Percentiles rank a stretch among this genome's conserved stretches.
phyloP scores from a whole-genome alignment of 2,329 filamentous ascomycete species.

The Penicillium sp. region DNA sequence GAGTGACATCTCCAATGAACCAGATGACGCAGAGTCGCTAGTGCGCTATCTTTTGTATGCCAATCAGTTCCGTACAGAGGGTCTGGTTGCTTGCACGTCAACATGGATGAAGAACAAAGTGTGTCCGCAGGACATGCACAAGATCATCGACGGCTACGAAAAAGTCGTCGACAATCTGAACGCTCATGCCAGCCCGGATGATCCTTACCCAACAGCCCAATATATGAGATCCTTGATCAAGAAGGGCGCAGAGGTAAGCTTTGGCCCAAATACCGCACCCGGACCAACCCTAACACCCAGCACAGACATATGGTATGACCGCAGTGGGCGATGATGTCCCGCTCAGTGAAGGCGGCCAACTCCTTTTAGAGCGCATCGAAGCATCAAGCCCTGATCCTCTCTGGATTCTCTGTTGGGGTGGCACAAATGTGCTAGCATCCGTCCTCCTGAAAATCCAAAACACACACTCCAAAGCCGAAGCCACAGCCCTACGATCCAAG shows the following conservation, averaged over 20 bases:
- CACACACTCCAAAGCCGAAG: constrained; percentile 27
- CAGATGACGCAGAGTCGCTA: constrained; percentile 49
- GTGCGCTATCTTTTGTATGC: constrained; percentile 50
- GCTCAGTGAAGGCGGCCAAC: constrained; percentile 47
- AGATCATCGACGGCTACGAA: constrained; percentile 49
- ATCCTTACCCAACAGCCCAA: constrained; percentile 44
- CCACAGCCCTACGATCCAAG: constrained; percentile 42
- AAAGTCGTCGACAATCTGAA: constrained; percentile 52
- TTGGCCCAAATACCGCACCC: neutral
- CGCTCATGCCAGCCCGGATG: constrained; percentile 49
- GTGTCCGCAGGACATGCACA: constrained; percentile 47
- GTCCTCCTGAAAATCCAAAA: constrained; percentile 43
- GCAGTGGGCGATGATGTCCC: constrained; percentile 35
- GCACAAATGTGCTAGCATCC: constrained; percentile 56
- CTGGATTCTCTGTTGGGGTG: constrained; percentile 58
- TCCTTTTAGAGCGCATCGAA: constrained; percentile 47
- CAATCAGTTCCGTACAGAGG: constrained; percentile 52
- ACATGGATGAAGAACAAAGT: constrained; percentile 48
- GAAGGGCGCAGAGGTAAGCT: constrained; percentile 43
- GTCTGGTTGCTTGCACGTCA: constrained; percentile 50
- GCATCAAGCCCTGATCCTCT: constrained; percentile 46
- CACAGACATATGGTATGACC: constrained; percentile 37
- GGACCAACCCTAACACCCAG: neutral
- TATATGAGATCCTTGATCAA: constrained; percentile 40
- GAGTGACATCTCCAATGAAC: constrained; percentile 52